Base-by-base conservation (phyloP, 1,284 basidiomycete species). In the Ceratobasidium sp. region DNA sequence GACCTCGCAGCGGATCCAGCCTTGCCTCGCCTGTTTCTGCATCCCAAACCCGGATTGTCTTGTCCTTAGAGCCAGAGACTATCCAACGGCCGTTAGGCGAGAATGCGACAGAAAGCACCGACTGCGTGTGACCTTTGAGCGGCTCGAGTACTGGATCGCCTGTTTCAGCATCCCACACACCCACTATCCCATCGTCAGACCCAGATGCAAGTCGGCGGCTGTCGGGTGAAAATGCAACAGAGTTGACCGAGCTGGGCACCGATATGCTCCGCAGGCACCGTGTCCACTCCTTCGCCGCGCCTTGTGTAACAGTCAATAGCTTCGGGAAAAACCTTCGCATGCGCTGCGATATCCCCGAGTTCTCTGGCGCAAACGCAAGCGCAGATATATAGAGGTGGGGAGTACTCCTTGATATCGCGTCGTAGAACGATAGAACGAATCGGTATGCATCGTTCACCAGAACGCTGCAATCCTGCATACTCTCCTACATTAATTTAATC, bases 11-110 rank as follows among this genome's bases (percentile, higher is more conserved):
- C 11, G 51, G 43, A 13, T 39, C 56, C 13, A 34, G 27, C 11
- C 16, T 24, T 19, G 14, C 14, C 11, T 14, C n/a, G 19, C 74
- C 41, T 19, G 49, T 61, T 34, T 59, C 58, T 16, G 39, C 48
- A 63, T 73, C 68, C 74, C 74, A 75, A 14, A 73, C 8, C 41
- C 69, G 69, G 11, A 75, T 19, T n/a, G 59, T 72, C 16, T 27
- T 46, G 31, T 73, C 61, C 7, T 14, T 4, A 3, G 68, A 71
- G 9, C 49, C 54, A 2, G 74, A 63, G 16, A 53, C 41, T 13
- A 75, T 34, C 16, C 54, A 29, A 24, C 43, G 61, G 29, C 49
- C 39, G 62, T 39, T 39, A 9, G 75, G 53, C 1, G 62, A 75
- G 56, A 75, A 74, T 49, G 27, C 64, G 29, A 72, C 46, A 14